Evolutionary conservation across 139 green algal genomes (phyloP).

Genomic region (Tetradesmus obliquus): DNA sequence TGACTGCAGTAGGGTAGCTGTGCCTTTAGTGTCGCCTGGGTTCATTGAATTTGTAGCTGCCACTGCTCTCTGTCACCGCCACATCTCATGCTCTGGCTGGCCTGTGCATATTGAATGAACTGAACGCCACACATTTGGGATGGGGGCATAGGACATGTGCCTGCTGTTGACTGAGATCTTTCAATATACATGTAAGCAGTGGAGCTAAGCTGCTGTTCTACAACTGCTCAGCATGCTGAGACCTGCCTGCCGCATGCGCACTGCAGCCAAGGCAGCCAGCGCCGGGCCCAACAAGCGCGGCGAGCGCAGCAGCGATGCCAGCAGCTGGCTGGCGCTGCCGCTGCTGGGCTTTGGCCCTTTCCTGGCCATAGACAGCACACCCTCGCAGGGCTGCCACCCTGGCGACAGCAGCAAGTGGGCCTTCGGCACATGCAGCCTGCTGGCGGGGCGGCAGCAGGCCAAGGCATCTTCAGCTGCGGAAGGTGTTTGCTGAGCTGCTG

Average conservation of each 20-base stretch:
- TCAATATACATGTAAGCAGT: no score
- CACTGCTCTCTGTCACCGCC: background rate
- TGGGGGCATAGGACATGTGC: no score
- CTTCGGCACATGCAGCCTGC: constrained; percentile 18
- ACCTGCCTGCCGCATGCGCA: background rate
- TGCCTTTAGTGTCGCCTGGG: background rate
- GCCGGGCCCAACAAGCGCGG: background rate
- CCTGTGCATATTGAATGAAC: no score
- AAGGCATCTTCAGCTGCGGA: background rate
- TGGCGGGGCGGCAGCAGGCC: background rate
- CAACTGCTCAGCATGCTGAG: background rate
- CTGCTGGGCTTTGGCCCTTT: constrained; percentile 13
- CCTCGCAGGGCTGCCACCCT: background rate
- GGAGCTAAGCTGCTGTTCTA: background rate
- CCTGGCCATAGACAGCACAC: background rate
- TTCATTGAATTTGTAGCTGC: background rate
- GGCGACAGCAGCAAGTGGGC: background rate
- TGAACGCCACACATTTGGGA: no score
- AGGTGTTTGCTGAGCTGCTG: background rate
- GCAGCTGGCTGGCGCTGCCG: background rate
- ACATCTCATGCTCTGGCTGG: no score
- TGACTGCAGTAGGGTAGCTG: background rate
- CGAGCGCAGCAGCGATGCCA: background rate
- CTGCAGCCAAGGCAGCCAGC: background rate
- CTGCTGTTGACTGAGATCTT: no score